phyloP scores from a whole-genome alignment of 768 basidiomycete genomes.

The Boletus fagicola region DNA sequence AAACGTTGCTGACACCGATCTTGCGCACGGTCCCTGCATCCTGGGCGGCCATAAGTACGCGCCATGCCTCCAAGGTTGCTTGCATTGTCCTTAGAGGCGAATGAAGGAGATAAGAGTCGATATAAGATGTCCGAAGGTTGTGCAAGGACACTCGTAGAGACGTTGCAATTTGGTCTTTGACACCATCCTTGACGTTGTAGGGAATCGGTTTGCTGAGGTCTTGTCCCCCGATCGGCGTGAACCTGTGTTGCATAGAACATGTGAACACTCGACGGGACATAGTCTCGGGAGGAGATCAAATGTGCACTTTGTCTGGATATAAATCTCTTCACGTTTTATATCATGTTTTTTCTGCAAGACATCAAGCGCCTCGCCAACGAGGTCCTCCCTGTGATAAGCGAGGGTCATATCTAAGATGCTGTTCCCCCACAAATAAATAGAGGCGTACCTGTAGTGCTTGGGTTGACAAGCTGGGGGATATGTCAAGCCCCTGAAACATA shows the following conservation, averaged over 20 bases:
- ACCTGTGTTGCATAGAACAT: constrained; percentile 42
- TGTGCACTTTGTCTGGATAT: constrained; percentile 75
- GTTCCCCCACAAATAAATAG: neutral
- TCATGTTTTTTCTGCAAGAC: constrained; percentile 54
- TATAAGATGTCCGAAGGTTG: constrained; percentile 68
- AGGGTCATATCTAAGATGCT: neutral
- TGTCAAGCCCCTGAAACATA: constrained; percentile 17
- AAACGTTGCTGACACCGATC: constrained; percentile 79
- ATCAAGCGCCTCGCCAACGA: constrained; percentile 72
- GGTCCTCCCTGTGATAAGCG: constrained; percentile 57
- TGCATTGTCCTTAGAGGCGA: constrained; percentile 61
- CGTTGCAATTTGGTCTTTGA: constrained; percentile 57
- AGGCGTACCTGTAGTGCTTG: constrained; percentile 63
- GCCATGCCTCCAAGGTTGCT: constrained; percentile 70
- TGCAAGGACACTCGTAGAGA: constrained; percentile 64
- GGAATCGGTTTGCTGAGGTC: constrained; percentile 69
- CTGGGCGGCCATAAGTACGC: constrained; percentile 56
- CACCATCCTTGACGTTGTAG: constrained; percentile 53
- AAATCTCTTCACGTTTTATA: constrained; percentile 67
- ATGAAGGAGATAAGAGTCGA: constrained; percentile 80
- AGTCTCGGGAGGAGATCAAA: constrained; percentile 1
- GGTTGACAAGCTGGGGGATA: constrained; percentile 55
- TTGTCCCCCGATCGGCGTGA: constrained; percentile 72
- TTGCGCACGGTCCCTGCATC: constrained; percentile 59
- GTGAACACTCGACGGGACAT: neutral